A percentile compares a stretch with the other conserved stretches of the same genome.
These are phyloP conservation scores for Silene conica DNA, from an alignment of 148 eudicot species.

Conservation along the genomic window DNA sequence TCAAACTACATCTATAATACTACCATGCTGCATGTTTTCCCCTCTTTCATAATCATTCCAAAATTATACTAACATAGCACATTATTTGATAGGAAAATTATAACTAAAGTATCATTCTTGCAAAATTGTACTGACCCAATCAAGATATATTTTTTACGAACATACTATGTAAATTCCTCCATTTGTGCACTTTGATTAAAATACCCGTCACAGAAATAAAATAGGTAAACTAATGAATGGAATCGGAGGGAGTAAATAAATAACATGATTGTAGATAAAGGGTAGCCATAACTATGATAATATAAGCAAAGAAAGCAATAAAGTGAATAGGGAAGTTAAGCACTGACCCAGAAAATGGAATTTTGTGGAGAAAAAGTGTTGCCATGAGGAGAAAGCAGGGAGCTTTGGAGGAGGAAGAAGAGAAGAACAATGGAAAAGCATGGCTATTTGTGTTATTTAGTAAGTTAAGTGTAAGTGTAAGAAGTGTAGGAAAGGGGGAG, in stretches of 20 bases:
- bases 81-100: neutral
- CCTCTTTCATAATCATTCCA: no score
- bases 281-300: conserved; percentile 6
- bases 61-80: neutral
- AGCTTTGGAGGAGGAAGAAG: conserved; percentile 26
- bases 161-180: no score
- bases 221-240: no score
- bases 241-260: no score
- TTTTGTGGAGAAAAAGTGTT: conserved; percentile 18
- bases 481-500: no score
- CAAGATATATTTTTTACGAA: neutral
- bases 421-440: conserved; percentile 31
- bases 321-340: neutral
- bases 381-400: conserved; percentile 16
- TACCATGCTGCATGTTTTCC: no score
- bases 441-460: conserved; percentile 15
- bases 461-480: neutral
- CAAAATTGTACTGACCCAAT: neutral
- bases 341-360: conserved; percentile 22
- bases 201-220: no score
- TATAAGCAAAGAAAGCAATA: neutral
- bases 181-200: no score
- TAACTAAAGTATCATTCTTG: neutral
- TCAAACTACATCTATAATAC: no score
- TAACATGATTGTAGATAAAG: neutral